These are phyloP conservation scores for Papiliotrema laurentii DNA, from an alignment of 1,284 basidiomycete genomes.

Conservation along the genomic window DNA sequence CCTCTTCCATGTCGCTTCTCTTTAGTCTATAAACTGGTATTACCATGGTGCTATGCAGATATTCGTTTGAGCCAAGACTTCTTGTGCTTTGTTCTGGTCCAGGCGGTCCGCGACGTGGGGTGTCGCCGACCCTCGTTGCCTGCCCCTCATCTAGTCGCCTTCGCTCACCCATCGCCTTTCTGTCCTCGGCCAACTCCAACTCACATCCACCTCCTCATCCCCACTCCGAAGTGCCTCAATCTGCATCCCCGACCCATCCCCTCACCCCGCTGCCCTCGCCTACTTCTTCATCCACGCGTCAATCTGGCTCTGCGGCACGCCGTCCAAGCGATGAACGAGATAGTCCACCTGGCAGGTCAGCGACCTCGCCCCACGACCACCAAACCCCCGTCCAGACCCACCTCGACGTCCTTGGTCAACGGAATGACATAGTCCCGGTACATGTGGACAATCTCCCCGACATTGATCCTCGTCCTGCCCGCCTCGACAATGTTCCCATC, in stretches of 20 bases:
- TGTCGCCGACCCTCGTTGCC: no score
- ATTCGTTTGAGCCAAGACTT: no score
- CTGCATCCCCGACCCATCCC: not conserved
- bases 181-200: no score
- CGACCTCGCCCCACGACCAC: not conserved
- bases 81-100: no score
- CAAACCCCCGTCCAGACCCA: conserved; percentile 48
- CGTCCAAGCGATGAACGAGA: conserved; percentile 76
- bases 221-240: no score
- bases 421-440: conserved; percentile 96
- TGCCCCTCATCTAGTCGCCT: no score
- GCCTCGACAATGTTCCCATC: conserved; percentile 57
- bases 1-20: no score
- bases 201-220: no score
- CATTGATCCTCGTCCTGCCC: conserved; percentile 69
- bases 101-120: no score
- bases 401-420: conserved; percentile 96
- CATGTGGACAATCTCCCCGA: conserved; percentile 84
- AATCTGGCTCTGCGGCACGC: conserved; percentile 72
- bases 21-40: no score
- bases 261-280: not conserved
- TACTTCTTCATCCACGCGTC: conserved; percentile 54
- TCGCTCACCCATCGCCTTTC: not conserved
- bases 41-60: no score
- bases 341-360: conserved; percentile 91